These are phyloP conservation scores for Blastobotrys buckinghamii DNA, from an alignment of 1,139 yeast species.

Conservation along the genomic window DNA sequence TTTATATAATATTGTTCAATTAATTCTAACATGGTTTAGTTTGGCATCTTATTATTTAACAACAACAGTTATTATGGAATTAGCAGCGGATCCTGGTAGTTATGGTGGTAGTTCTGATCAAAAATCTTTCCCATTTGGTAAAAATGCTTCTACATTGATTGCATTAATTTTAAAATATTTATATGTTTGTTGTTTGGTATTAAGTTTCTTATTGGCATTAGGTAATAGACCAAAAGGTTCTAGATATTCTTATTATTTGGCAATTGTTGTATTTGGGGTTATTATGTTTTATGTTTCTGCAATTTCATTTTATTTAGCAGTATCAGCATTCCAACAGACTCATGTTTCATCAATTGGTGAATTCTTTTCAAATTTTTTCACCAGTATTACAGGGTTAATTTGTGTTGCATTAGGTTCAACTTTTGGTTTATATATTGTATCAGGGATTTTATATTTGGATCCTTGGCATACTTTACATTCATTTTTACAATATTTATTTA, in stretches of 20 bases:
- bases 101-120: constrained; percentile 28
- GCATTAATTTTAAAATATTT: constrained; percentile 35
- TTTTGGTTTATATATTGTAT: constrained; percentile 76
- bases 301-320: constrained; percentile 37
- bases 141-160: constrained; percentile 28
- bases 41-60: constrained; percentile 77
- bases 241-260: constrained; percentile 29
- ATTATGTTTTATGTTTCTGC: constrained; percentile 36
- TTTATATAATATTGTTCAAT: constrained; percentile 60
- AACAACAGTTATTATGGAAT: constrained; percentile 44
- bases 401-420: constrained; percentile 86
- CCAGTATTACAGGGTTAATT: constrained; percentile 41
- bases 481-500: constrained; percentile 73
- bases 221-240: constrained; percentile 42
- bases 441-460: constrained; percentile 67
- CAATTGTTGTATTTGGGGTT: constrained; percentile 35
- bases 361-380: constrained; percentile 30
- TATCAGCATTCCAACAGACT: constrained; percentile 29
- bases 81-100: constrained; percentile 36
- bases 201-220: constrained; percentile 39
- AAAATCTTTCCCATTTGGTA: constrained; percentile 31
- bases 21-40: constrained; percentile 75
- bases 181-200: constrained; percentile 32
- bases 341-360: constrained; percentile 23
- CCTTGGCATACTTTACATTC: constrained; percentile 95